phyloP scores from a whole-genome alignment of 495 filamentous ascomycete genomes.

The Penicillium bovifimosum region DNA sequence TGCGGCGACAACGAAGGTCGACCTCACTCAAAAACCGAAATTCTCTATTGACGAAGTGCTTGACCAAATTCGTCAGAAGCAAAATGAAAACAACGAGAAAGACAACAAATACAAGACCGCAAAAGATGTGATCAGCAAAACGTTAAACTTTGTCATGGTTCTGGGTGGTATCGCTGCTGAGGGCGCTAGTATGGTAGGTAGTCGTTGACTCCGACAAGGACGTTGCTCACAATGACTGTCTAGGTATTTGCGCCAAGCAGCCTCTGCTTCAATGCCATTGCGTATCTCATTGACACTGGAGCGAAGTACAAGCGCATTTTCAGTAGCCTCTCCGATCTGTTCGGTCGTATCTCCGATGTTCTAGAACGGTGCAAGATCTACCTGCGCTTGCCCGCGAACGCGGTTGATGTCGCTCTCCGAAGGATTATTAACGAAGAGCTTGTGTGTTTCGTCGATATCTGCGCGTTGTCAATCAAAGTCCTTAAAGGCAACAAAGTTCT shows the following conservation, averaged over 20 bases:
- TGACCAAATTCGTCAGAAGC: constrained; percentile 16
- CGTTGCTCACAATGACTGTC: not conserved
- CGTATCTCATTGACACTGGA: constrained; percentile 21
- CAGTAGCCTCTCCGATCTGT: constrained; percentile 22
- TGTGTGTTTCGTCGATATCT: constrained; percentile 25
- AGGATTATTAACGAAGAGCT: constrained; percentile 27
- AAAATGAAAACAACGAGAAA: constrained; percentile 15
- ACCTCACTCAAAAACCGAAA: constrained; percentile 12
- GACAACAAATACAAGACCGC: constrained; percentile 15
- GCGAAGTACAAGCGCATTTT: constrained; percentile 27
- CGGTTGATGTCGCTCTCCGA: constrained; percentile 19
- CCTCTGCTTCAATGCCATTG: constrained; percentile 26
- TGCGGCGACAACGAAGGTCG: constrained; percentile 16
- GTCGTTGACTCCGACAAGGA: not conserved
- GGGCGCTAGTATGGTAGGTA: constrained; percentile 19
- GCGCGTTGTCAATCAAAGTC: constrained; percentile 22
- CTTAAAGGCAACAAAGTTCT: constrained; percentile 22
- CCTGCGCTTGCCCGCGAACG: constrained; percentile 17
- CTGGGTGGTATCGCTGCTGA: constrained; percentile 19
- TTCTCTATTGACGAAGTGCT: constrained; percentile 17
- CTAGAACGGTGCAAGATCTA: constrained; percentile 27
- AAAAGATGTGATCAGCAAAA: constrained; percentile 18
- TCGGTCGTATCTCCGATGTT: constrained; percentile 21
- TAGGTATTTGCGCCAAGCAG: constrained; percentile 21
- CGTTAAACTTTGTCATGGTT: constrained; percentile 12